Conservation (phyloP, 2,329 filamentous ascomycete genomes). For the Calonectria montana region DNA sequence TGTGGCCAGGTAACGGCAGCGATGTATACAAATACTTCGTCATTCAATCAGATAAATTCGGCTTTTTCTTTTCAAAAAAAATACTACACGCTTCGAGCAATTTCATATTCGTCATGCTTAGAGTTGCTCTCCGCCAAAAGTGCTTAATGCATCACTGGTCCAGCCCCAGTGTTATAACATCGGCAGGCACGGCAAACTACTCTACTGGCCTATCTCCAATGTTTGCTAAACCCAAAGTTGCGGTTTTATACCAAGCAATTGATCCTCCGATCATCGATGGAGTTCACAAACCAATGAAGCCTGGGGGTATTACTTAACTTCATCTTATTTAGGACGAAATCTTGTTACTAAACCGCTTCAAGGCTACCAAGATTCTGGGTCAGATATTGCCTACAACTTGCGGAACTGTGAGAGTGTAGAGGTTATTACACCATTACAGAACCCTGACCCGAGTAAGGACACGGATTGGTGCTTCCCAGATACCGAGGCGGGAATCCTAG, state of each 20-base stretch:
- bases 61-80: not conserved
- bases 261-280: constrained; percentile 60
- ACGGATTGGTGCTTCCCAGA: constrained; percentile 33
- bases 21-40: not conserved
- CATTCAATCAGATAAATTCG: no score
- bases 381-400: constrained; percentile 34
- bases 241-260: constrained; percentile 59
- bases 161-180: not conserved
- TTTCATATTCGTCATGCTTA: not conserved
- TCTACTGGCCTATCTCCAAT: not conserved
- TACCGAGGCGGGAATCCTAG: constrained; percentile 32
- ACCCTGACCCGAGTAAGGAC: constrained; percentile 22
- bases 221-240: constrained; percentile 43
- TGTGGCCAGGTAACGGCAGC: not conserved
- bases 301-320: constrained; percentile 45
- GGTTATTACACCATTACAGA: constrained; percentile 21
- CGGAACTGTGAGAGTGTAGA: constrained; percentile 22
- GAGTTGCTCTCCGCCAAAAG: no score
- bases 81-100: not conserved
- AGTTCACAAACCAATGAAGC: constrained; percentile 60
- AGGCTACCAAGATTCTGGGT: constrained; percentile 35
- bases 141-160: not conserved
- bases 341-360: not conserved
- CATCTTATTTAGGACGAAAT: not conserved
- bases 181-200: not conserved